Evolutionary conservation across 306 rosid species (phyloP).

Genomic region (Clitoria ternatea): DNA sequence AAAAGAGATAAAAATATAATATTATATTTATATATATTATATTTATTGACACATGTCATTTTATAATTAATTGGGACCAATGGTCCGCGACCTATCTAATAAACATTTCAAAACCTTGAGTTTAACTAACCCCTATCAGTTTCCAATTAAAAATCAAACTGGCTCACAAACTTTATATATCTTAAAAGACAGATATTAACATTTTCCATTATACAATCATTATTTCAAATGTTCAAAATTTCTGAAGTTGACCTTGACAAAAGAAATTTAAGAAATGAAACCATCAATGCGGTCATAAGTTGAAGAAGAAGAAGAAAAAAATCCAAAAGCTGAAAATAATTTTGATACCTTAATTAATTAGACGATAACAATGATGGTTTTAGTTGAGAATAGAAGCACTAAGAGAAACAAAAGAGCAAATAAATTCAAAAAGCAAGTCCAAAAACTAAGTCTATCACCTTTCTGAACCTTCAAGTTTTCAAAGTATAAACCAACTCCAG

Average conservation of each 20-base stretch:
- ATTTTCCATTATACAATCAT: background rate
- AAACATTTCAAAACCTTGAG: no score
- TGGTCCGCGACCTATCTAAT: no score
- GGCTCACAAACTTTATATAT: no score
- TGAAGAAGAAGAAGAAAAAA: background rate
- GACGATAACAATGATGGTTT: conserved; percentile 9
- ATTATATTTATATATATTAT: no score
- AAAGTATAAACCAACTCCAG: conserved; percentile 37
- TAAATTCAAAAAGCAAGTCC: conserved; percentile 13
- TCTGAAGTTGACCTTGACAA: background rate
- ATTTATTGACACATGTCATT: no score
- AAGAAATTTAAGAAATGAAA: background rate
- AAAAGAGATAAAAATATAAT: no score
- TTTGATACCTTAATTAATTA: background rate
- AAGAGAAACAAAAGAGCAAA: conserved; percentile 23
- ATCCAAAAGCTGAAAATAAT: background rate
- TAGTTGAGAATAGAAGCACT: conserved; percentile 31
- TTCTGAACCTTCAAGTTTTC: conserved; percentile 26
- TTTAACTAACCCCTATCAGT: no score
- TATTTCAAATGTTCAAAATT: conserved; percentile 1
- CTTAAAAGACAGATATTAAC: no score
- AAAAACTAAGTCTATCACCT: conserved; percentile 2
- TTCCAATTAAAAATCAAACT: no score
- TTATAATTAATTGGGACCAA: no score
- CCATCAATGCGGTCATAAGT: background rate